phyloP scores from a whole-genome alignment of 2,329 filamentous ascomycete species.

The Acrocalymma vagum region DNA sequence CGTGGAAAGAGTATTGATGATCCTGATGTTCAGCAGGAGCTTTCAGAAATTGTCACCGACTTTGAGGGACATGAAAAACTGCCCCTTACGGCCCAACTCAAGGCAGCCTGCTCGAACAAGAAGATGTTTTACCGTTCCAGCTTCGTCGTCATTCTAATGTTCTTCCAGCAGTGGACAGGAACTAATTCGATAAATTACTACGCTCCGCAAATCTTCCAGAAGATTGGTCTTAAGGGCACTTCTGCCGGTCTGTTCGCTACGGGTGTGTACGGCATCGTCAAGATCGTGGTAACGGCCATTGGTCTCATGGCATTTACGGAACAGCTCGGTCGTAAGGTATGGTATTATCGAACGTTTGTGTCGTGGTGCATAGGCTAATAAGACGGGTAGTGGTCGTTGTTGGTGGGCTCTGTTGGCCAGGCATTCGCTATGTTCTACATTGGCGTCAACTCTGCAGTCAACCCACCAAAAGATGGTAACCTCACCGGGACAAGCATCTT shows the following conservation, averaged over 20 bases:
- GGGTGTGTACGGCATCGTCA: constrained; percentile 57
- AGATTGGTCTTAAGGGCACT: constrained; percentile 49
- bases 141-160: constrained; percentile 55
- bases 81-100: constrained; percentile 48
- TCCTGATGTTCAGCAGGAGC: constrained; percentile 47
- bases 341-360: constrained; percentile 3
- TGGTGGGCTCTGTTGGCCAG: constrained; percentile 53
- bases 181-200: constrained; percentile 51
- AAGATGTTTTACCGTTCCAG: constrained; percentile 51
- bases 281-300: constrained; percentile 54
- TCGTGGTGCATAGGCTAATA: neutral
- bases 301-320: constrained; percentile 56
- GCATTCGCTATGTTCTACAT: constrained; percentile 54
- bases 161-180: constrained; percentile 53
- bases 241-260: constrained; percentile 55
- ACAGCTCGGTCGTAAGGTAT: constrained; percentile 53
- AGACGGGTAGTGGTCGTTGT: constrained; percentile 45
- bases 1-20: constrained; percentile 47
- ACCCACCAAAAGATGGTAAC: constrained; percentile 38
- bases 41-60: constrained; percentile 53
- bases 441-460: constrained; percentile 42
- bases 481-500: constrained; percentile 52
- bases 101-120: constrained; percentile 46
- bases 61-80: constrained; percentile 54
- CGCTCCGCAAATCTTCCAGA: constrained; percentile 54